phyloP scores from a whole-genome alignment of 768 basidiomycete genomes.

The Amanita rimosa region DNA sequence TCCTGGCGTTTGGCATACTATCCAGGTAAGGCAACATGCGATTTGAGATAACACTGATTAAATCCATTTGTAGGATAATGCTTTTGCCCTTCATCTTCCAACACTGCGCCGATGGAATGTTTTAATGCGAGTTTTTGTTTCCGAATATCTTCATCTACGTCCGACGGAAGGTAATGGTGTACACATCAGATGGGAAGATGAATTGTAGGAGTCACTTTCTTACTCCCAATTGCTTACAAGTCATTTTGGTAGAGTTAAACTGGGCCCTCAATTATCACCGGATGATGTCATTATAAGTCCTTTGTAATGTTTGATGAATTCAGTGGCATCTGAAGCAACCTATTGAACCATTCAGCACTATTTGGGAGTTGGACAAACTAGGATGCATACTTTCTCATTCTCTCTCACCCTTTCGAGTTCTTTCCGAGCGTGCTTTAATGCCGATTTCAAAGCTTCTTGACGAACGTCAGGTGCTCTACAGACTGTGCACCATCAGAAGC shows the following conservation, averaged over 20 bases:
- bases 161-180: conserved; percentile 18
- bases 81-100: conserved; percentile 68
- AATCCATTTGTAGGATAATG: conserved; percentile 62
- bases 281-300: conserved; percentile 13
- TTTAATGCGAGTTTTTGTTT: conserved; percentile 75
- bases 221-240: neutral
- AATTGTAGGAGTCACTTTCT: neutral
- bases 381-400: conserved; percentile 20
- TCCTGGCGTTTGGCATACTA: conserved; percentile 81
- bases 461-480: conserved; percentile 16
- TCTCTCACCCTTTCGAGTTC: conserved; percentile 23
- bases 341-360: conserved; percentile 8
- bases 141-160: conserved; percentile 75
- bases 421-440: conserved; percentile 20
- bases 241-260: neutral
- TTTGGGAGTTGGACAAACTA: neutral
- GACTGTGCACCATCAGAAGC: conserved; percentile 14
- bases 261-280: neutral
- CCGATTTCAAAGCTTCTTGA: conserved; percentile 16
- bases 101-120: conserved; percentile 89
- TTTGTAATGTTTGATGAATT: conserved; percentile 24
- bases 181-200: neutral
- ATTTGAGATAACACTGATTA: neutral
- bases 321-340: conserved; percentile 23
- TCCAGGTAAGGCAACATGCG: conserved; percentile 33